Evolutionary conservation across 768 basidiomycete genomes (phyloP).

Genomic region (Termitomyces sp.): DNA sequence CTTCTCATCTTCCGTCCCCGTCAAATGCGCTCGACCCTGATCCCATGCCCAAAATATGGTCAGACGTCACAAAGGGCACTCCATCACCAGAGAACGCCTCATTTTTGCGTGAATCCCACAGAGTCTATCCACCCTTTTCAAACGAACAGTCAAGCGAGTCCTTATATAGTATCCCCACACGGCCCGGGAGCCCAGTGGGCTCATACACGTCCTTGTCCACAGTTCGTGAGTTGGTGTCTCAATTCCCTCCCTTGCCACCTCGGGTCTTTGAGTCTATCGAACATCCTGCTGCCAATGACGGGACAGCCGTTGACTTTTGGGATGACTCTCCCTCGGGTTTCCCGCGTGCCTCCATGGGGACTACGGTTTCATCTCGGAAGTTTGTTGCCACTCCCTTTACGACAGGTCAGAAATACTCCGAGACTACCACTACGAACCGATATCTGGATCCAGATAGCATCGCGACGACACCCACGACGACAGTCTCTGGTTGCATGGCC

Average conservation of each 20-base stretch:
- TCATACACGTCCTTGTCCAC: constrained; percentile 36
- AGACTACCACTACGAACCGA: not conserved
- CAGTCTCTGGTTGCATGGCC: constrained; percentile 1
- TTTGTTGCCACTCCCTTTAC: not conserved
- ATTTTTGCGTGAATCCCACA: not conserved
- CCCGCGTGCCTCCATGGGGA: not conserved
- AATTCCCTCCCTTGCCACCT: constrained; percentile 48
- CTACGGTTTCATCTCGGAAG: not conserved
- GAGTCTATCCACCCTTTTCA: not conserved
- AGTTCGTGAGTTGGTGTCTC: constrained; percentile 44
- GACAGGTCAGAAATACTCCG: not conserved
- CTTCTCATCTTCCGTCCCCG: not conserved
- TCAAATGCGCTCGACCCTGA: not conserved
- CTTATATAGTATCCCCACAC: constrained; percentile 1
- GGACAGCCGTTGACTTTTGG: not conserved
- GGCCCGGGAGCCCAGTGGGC: constrained; percentile 18
- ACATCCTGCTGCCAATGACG: not conserved
- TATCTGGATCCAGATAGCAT: not conserved
- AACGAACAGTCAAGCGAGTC: constrained; percentile 2
- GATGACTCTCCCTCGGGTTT: constrained; percentile 2
- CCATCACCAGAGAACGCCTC: not conserved
- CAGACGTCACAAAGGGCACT: too few species aligned
- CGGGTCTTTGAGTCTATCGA: constrained; percentile 18
- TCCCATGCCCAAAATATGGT: not conserved
- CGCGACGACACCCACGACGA: not conserved